Evolutionary conservation across 2,329 filamentous ascomycete species (phyloP), one percentile per base, ranked within the genome.

Genomic region (Ambrosiella beaveri): DNA sequence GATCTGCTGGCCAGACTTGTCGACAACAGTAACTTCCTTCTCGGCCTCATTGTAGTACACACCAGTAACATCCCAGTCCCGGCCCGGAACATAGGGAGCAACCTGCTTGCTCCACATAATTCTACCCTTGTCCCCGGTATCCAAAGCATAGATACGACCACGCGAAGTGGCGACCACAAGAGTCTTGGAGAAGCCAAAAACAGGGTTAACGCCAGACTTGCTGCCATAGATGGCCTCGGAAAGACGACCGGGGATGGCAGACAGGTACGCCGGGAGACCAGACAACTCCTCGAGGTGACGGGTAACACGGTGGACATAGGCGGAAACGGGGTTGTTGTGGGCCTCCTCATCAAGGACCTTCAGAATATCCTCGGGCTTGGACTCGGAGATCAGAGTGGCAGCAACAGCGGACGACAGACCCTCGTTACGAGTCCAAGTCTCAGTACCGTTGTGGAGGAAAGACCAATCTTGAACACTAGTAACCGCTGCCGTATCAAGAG

Each of bases 101-200:
- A 82, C 79, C 62, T 84, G 77, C 52, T 78, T 74, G 51, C 80
- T 84, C 93, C 93, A 97, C 15, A 86, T 70, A 8, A 95, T 73
- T 40, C 76, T 76, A 3, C 89, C 89, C 11, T 84, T 76, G 60
- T 82, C 83, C 27, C 83, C 87, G 39, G 84, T 81, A 68, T 95
- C 84, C 17, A 98, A 73, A 2, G 84, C 88, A 63, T 90, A 85
- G 15, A 97, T 71, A 63, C 86, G 83, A 12, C 90, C 90, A 59
- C 82, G 83, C 57, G 80, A 77, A 1, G 90, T 95, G 5, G 85
- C 89, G 55, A 95, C 74, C 59, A 96, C 75, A 5, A 90, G 79
- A 38, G 91, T 73, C 70, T 95, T 95, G 68, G 87, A 84, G 70
- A 96, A 91, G 3, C 91, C 91, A 68, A 97, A 97, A 6, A 74